Conservation (phyloP, 2,329 filamentous ascomycete species). For the Aspergillus unguis region DNA sequence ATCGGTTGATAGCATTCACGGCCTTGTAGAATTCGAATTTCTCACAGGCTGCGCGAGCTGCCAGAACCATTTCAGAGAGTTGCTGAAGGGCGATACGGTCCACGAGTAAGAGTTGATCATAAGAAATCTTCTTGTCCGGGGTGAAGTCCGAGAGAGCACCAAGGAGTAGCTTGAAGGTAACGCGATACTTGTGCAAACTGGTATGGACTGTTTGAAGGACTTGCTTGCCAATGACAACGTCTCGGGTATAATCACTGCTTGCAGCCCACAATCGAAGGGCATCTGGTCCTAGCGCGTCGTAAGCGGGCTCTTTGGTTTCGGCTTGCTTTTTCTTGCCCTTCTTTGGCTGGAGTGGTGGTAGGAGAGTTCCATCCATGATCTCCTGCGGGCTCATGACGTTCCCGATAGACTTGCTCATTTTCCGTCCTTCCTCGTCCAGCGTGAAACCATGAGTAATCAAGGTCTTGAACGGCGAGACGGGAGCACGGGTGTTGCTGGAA, state of each 20-base stretch:
- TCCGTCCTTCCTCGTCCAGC: constrained; percentile 82
- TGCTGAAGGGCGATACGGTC: constrained; percentile 78
- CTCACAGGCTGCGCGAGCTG: constrained; percentile 63
- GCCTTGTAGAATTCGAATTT: constrained; percentile 81
- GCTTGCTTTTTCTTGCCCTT: constrained; percentile 50
- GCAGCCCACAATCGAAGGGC: constrained; percentile 87
- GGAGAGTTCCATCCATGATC: constrained; percentile 78
- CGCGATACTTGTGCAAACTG: constrained; percentile 78
- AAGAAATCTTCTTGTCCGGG: constrained; percentile 37
- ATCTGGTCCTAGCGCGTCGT: constrained; percentile 78
- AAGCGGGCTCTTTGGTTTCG: constrained; percentile 41
- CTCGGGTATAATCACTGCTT: constrained; percentile 84
- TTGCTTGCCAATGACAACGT: constrained; percentile 76
- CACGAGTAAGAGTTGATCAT: constrained; percentile 54
- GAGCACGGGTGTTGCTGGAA: constrained; percentile 27
- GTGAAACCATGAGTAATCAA: constrained; percentile 97
- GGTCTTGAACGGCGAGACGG: constrained; percentile 72
- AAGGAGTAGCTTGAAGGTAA: constrained; percentile 85
- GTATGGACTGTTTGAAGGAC: constrained; percentile 74
- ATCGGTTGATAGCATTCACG: constrained; percentile 69
- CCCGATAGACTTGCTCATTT: constrained; percentile 97
- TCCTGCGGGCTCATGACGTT: constrained; percentile 78
- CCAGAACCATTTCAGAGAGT: constrained; percentile 61
- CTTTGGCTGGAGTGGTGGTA: constrained; percentile 66
- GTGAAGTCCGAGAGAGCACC: constrained; percentile 65